Conservation (phyloP, 441 rosid genomes). For the Adansonia grandidieri region DNA sequence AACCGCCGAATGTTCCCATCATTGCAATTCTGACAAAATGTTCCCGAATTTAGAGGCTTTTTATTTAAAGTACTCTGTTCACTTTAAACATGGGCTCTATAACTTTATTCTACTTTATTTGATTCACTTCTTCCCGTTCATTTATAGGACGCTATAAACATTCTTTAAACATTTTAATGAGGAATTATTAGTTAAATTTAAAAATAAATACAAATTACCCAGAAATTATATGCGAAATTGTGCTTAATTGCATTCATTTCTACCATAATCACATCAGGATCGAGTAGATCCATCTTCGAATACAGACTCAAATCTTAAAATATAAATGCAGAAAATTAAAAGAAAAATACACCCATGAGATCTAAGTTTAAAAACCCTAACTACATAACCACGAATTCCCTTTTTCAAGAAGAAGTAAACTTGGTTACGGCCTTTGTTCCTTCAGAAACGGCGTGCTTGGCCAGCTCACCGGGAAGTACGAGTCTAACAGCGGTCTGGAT, state of each 20-base stretch:
- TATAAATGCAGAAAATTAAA: background rate
- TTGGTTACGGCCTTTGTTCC: slow-evolving; percentile 60
- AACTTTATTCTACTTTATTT: no score
- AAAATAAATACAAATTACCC: no score
- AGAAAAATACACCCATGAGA: background rate
- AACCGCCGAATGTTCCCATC: no score
- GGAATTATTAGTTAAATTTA: no score
- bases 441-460: slow-evolving; percentile 60
- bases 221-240: background rate
- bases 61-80: no score
- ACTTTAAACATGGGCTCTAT: no score
- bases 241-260: background rate
- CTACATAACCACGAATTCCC: background rate
- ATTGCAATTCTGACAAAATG: no score
- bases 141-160: no score
- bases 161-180: no score
- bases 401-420: slow-evolving; percentile 49
- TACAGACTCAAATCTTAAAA: background rate
- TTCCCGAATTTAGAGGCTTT: no score
- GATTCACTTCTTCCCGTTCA: no score
- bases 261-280: background rate
- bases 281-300: slow-evolving; percentile 19
- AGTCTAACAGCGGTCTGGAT: slow-evolving; percentile 55
- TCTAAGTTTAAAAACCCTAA: slow-evolving; percentile 26
- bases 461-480: slow-evolving; percentile 52